These are phyloP conservation scores for Mariannaea elegans DNA, from an alignment of 2,329 filamentous ascomycete genomes.

Conservation along the genomic window DNA sequence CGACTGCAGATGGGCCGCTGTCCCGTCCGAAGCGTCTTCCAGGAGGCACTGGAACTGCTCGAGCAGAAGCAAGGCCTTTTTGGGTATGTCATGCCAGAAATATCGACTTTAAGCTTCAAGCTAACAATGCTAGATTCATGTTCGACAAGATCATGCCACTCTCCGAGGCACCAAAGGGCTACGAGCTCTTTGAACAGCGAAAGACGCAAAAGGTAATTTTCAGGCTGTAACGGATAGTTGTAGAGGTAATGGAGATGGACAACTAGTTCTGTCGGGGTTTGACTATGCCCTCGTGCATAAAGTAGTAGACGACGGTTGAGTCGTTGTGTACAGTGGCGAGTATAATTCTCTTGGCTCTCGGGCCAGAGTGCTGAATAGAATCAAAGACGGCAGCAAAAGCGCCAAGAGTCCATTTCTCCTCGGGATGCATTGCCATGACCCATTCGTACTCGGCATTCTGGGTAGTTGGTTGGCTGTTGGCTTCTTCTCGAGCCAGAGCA, in stretches of 20 bases:
- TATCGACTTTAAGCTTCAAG: neutral
- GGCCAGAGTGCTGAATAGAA: constrained; percentile 57
- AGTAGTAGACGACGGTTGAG: constrained; percentile 85
- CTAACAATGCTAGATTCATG: constrained; percentile 70
- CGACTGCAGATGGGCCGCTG: constrained; percentile 80
- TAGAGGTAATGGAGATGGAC: neutral
- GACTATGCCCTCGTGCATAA: constrained; percentile 86
- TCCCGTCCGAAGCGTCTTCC: constrained; percentile 76
- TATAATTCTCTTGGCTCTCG: constrained; percentile 73
- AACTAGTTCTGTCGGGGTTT: constrained; percentile 83
- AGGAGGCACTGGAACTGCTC: constrained; percentile 70
- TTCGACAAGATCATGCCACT: constrained; percentile 79
- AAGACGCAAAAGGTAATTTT: constrained; percentile 80
- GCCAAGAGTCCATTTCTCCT: constrained; percentile 76
- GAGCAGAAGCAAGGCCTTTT: constrained; percentile 73
- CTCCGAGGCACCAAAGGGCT: constrained; percentile 71
- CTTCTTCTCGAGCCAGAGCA: constrained; percentile 69
- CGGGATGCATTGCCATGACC: constrained; percentile 77
- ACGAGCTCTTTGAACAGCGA: constrained; percentile 77
- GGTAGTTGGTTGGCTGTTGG: constrained; percentile 53
- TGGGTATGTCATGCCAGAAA: constrained; percentile 58
- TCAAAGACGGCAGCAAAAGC: constrained; percentile 77
- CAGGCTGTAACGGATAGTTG: no score
- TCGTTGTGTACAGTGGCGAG: constrained; percentile 80
- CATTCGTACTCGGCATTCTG: constrained; percentile 73